Percentiles rank a stretch among this genome's conserved stretches.
These are phyloP conservation scores for Chrysopogon serrulatus DNA, from an alignment of 176 grass and related monocot genomes.

Conservation along the genomic window DNA sequence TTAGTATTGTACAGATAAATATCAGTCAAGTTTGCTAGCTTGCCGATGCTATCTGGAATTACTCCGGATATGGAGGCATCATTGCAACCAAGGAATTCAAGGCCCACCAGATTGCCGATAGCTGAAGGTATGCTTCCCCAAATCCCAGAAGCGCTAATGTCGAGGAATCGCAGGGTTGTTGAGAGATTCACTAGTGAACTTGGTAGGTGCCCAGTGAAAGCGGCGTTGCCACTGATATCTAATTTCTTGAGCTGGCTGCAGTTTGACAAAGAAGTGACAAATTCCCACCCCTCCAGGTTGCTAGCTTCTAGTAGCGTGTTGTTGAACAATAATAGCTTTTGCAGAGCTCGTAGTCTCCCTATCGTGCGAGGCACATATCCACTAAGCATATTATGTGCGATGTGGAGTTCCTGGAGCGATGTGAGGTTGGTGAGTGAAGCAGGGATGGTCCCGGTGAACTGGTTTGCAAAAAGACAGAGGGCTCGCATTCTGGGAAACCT, in stretches of 20 bases:
- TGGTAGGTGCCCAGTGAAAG: not conserved
- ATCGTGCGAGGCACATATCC: not conserved
- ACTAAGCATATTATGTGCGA: not conserved
- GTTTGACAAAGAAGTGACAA: not conserved
- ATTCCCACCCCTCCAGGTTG: not conserved
- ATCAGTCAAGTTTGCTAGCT: too few species aligned
- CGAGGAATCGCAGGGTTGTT: not conserved
- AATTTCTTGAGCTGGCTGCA: not conserved
- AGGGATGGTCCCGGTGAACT: not conserved
- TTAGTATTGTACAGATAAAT: too few species aligned
- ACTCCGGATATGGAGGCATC: not conserved
- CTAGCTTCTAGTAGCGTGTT: not conserved
- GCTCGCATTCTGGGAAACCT: not conserved
- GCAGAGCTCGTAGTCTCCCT: not conserved
- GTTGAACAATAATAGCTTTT: rapidly evolving
- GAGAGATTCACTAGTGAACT: not conserved
- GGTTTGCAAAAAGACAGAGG: rapidly evolving
- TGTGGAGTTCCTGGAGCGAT: rapidly evolving
- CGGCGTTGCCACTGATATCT: not conserved
- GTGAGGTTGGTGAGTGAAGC: not conserved
- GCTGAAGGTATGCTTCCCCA: not conserved
- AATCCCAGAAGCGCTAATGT: not conserved
- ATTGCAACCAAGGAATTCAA: not conserved
- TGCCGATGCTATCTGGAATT: too few species aligned
- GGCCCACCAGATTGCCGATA: conserved; percentile 4